Evolutionary conservation across 2,329 filamentous ascomycete genomes (phyloP), one percentile per base, ranked within the genome.

Genomic region (Mariannaea elegans): DNA sequence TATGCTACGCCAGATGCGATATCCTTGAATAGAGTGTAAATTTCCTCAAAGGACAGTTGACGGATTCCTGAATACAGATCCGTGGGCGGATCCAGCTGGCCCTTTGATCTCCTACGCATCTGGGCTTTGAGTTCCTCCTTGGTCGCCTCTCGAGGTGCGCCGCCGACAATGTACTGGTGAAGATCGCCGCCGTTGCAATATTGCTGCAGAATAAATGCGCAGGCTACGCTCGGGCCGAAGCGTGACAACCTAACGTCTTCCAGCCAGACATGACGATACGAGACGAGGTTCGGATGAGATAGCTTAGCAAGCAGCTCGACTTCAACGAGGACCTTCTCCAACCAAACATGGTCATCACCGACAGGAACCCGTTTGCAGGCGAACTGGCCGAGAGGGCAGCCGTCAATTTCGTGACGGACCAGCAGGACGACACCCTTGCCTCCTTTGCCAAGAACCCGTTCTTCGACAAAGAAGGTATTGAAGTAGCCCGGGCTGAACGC

Each of bases 331-430:
- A 98, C 85, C 77, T 97, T 98, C 76, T 97, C 93, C 13, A 99
- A 81, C 96, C 95, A 97, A 62, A 89, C 88, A 71, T 97, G 94
- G 70, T 98, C 92, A 71, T 99, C 91, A 13, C 95, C 92, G 3
- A 99, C 95, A 0, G 95, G 96, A 0, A 99, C 94, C 44, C 96
- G 88, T 77, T 99, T 99, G 82, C 95, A 99, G 12, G 95, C 95
- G 76, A 97, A 99, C 65, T 95, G 86, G 2, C 95, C 95, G 2
- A 99, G 82, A 29, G 89, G 86, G 42, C 97, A 94, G 19, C 92
- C 90, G 74, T 98, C 95, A 58, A 99, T 87, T 66, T 97, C 85
- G 77, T 99, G 95, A 60, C 92, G 88, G 9, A 99, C 95, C n/a
- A 98, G 83, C 45, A 99, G 78, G 2, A 99, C 95, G 3, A 99